These are phyloP conservation scores for Naganishia vishniacii DNA, from an alignment of 768 basidiomycete species.

Conservation along the genomic window DNA sequence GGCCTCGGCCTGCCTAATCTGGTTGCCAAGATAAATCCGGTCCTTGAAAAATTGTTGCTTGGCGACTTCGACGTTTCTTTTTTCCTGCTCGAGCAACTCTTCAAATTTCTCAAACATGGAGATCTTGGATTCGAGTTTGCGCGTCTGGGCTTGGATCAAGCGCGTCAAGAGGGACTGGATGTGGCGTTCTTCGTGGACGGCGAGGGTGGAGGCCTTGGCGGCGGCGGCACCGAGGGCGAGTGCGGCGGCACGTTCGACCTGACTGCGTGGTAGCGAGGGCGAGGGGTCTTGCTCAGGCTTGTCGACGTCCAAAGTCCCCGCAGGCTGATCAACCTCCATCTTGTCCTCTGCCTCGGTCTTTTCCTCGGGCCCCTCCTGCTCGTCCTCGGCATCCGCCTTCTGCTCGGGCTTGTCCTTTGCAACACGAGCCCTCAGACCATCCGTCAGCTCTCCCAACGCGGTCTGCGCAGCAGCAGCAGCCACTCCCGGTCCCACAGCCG, in stretches of 20 bases:
- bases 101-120: constrained; percentile 93
- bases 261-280: constrained; percentile 19
- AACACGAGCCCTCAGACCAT: constrained; percentile 51
- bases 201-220: constrained; percentile 72
- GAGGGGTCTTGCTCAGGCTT: constrained; percentile 20
- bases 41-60: constrained; percentile 75
- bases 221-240: constrained; percentile 85
- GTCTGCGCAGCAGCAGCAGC: constrained; percentile 91
- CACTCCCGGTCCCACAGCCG: constrained; percentile 76
- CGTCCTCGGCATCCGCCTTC: constrained; percentile 46
- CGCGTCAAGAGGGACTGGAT: constrained; percentile 69
- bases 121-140: constrained; percentile 91
- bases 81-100: constrained; percentile 82
- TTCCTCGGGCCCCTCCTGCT: constrained; percentile 30
- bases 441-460: constrained; percentile 73
- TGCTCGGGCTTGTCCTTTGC: constrained; percentile 48
- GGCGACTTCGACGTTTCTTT: constrained; percentile 73
- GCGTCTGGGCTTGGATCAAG: constrained; percentile 69
- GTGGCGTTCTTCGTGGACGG: constrained; percentile 72
- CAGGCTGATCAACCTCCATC: constrained; percentile 54
- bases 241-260: constrained; percentile 61
- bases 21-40: constrained; percentile 50
- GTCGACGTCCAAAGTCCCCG: constrained; percentile 4
- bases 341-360: constrained; percentile 31
- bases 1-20: constrained; percentile 41